These are phyloP conservation scores for Brachypodium distachyon DNA, from an alignment of 202 grass and related monocot genomes.

Conservation along the genomic window DNA sequence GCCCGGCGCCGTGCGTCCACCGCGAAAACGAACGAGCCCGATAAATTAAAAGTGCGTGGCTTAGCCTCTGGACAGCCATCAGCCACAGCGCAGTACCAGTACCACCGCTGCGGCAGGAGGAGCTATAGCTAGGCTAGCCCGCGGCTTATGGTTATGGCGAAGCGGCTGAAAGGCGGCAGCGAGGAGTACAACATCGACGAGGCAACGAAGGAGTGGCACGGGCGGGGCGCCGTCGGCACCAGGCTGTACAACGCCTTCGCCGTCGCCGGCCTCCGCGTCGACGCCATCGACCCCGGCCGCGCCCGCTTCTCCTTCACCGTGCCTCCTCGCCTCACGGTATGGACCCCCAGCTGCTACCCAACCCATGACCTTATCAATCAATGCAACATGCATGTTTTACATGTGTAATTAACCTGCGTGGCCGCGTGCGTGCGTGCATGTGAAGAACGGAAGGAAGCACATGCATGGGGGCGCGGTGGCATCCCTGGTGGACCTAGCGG, in stretches of 20 bases:
- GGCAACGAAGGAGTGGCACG: conserved; percentile 19
- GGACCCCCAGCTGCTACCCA: neutral
- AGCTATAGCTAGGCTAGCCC: no score
- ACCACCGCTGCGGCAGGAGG: no score
- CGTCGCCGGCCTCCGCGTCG: conserved; percentile 42
- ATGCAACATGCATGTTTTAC: neutral
- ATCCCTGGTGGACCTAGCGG: conserved; percentile 50
- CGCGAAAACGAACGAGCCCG: no score
- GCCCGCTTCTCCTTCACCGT: conserved; percentile 44
- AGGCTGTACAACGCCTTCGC: conserved; percentile 32
- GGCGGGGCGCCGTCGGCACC: neutral
- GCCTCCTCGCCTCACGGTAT: conserved; percentile 32
- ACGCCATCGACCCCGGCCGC: conserved; percentile 37
- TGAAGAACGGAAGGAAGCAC: conserved; percentile 26
- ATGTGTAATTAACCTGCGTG: no score
- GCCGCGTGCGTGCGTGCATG: no score
- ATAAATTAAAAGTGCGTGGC: no score
- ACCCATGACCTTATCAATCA: neutral
- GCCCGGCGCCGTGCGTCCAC: no score
- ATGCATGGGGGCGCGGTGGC: conserved; percentile 40
- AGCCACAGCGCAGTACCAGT: no score
- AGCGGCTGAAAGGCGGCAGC: neutral
- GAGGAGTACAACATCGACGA: neutral
- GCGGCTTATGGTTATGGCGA: no score
- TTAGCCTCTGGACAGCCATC: no score